Evolutionary conservation across 345 rosid genomes (phyloP), one percentile per base, ranked within the genome.

Genomic region (Moricandia moricandioides): DNA sequence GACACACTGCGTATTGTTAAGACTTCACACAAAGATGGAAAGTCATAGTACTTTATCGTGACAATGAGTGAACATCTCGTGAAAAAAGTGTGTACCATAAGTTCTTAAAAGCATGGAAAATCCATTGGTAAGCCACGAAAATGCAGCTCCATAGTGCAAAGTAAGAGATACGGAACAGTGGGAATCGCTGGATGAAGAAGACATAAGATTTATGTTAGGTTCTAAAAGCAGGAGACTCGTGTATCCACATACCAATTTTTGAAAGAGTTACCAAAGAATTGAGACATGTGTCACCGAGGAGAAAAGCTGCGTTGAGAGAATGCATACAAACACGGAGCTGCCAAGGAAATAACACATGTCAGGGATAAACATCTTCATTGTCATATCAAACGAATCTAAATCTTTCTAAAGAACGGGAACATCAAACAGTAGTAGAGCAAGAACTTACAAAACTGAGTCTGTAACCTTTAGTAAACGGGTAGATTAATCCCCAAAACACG

Each of bases 241-340:
- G 10, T 59, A 58, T 78, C 47, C 10, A 4, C 45, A 27, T 2
- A 77, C 0, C n/a, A 29, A 54, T 7, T 10, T 27, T 39, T 35
- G 5, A 8, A 14, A 14, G 56, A 71, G 72, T 77, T 87, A 88
- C 99, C 97, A 95, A 65, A 78, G 85, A 75, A 81, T 89, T 95
- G 77, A 92, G 81, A 47, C 82, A 40, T 29, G 85, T 49, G 82
- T 95, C 99, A 39, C 99, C 94, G 8, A 92, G 83, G 62, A 95
- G 93, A 78, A 89, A 86, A 65, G 88, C 78, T 21, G 84, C 91
- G 78, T 95, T 95, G 83, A 92, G 61, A 4, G 99, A 92, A 80
- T 95, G 99, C 96, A 92, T 85, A 78, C 92, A 81, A 54, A 80
- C 84, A 80, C 82, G 79, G n/a, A 92, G 76, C 99, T 95, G 89